Evolutionary conservation across 2,329 filamentous ascomycete species (phyloP), one percentile per base, ranked within the genome.

Genomic region (Venturia carpophila): DNA sequence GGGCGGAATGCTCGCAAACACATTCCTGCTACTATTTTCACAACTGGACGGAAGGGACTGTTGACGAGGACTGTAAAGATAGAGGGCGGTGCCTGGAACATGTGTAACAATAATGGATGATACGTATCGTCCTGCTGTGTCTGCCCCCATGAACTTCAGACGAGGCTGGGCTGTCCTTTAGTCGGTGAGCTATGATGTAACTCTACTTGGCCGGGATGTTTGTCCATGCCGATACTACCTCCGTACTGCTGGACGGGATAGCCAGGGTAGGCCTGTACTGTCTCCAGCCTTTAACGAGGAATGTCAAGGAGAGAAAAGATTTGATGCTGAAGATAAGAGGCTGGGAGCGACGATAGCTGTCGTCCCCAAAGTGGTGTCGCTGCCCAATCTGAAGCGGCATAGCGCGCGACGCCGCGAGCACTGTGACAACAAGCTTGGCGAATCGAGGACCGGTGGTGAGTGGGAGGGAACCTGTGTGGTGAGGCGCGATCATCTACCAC

Each of bases 101-200:
- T 1, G 30, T 37, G 52, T 58, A 58, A n/a, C 5, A 21, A n/a
- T 37, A 37, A n/a, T 58, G 15, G 52, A 58, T 58, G 6, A 11
- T 37, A 7, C 1, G n/a, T 27, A n/a, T 34, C 45, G 9, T 47
- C 3, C 45, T n/a, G 17, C 17, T 47, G 17, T n/a, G 7, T 47
- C 45, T 56, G 49, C 49, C 49, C 49, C 49, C 49, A 17, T 24
- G 15, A 13, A 17, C 19, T 34, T 4, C 15, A 4, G 21, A 9
- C 21, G 13, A 34, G 24, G 24, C 49, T 56, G 49, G 49, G 24
- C 13, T 56, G 49, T 37, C 30, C 19, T 58, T 11, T 9, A n/a
- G 27, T 27, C 30, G 52, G 27, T 21, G 52, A 34, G 49, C 49
- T 30, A 55, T 55, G 49, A 55, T 56, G 52, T 37, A 56, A 56